A percentile compares a stretch with the other conserved stretches of the same genome.
Evolutionary conservation across 495 filamentous ascomycete species (phyloP).

Genomic region (Eremomyces bilateralis): DNA sequence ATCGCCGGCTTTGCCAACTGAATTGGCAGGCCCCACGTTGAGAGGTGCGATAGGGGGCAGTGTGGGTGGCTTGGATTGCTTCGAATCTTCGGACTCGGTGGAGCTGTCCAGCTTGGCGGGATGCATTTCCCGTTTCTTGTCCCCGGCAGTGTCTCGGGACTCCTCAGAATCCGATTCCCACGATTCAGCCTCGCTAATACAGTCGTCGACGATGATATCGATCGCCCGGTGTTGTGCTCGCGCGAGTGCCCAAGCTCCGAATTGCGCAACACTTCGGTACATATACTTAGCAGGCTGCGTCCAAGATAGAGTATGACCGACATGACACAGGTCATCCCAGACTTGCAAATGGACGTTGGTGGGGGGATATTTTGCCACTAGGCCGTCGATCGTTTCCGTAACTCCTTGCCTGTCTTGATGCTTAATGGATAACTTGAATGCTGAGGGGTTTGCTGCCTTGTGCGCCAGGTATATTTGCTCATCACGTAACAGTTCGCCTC

Average conservation of each 20-base stretch:
- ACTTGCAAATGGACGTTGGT: slow-evolving; percentile 93
- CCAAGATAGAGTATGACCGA: slow-evolving; percentile 74
- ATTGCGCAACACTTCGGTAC: slow-evolving; percentile 76
- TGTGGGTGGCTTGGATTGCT: not conserved
- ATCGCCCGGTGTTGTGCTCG: slow-evolving; percentile 58
- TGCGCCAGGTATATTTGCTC: slow-evolving; percentile 92
- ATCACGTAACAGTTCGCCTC: slow-evolving; percentile 72
- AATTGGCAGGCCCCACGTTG: slow-evolving; percentile 7
- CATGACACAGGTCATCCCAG: slow-evolving; percentile 88
- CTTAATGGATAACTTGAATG: slow-evolving; percentile 35
- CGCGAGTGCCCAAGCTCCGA: slow-evolving; percentile 75
- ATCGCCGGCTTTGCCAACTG: slow-evolving; percentile 52
- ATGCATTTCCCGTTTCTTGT: slow-evolving; percentile 10
- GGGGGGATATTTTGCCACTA: slow-evolving; percentile 38
- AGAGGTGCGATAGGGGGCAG: slow-evolving; percentile 10
- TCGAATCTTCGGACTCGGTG: slow-evolving; percentile 1
- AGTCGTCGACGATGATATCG: slow-evolving; percentile 59
- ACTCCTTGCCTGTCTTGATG: slow-evolving; percentile 26
- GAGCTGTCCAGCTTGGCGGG: slow-evolving; percentile 5
- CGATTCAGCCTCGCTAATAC: slow-evolving; percentile 32
- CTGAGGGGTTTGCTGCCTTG: slow-evolving; percentile 63
- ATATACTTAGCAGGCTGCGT: slow-evolving; percentile 88
- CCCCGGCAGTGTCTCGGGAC: slow-evolving; percentile 4
- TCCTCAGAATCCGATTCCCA: slow-evolving; percentile 1
- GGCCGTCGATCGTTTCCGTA: slow-evolving; percentile 16